Evolutionary conservation across 768 basidiomycete species (phyloP).

Genomic region (Nidularia sp.): DNA sequence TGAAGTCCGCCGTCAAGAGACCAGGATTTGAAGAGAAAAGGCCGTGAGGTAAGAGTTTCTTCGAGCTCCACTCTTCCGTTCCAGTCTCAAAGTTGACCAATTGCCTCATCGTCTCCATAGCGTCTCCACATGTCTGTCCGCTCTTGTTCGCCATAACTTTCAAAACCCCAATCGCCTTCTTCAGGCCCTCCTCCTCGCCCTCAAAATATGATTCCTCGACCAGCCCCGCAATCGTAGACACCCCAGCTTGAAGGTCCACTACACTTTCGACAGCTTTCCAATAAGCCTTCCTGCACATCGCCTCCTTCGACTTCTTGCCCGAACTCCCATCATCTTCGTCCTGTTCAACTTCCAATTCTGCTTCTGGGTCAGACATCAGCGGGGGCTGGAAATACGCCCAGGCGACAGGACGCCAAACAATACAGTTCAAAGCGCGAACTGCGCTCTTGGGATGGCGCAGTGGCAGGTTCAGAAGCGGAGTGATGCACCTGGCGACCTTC

Average conservation of each 20-base stretch:
- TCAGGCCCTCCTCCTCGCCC: conserved; percentile 6
- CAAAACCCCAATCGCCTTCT: conserved; percentile 41
- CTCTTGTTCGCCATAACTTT: conserved; percentile 54
- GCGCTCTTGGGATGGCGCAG: conserved; percentile 62
- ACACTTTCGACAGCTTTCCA: conserved; percentile 51
- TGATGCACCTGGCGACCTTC: conserved; percentile 40
- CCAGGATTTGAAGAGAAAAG: conserved; percentile 58
- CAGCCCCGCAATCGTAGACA: conserved; percentile 51
- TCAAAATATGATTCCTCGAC: conserved; percentile 27
- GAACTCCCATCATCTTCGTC: conserved; percentile 19
- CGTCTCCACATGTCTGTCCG: conserved; percentile 47
- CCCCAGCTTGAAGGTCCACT: conserved; percentile 46
- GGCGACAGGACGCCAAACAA: conserved; percentile 61
- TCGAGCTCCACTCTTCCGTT: conserved; percentile 4
- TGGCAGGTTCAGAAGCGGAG: conserved; percentile 47
- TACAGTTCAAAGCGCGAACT: conserved; percentile 55
- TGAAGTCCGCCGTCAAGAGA: conserved; percentile 50
- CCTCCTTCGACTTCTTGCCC: conserved; percentile 4
- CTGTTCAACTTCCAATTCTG: conserved; percentile 21
- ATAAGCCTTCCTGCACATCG: conserved; percentile 21
- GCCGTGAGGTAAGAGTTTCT: conserved; percentile 44
- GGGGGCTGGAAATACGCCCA: conserved; percentile 68
- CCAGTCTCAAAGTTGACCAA: conserved; percentile 25
- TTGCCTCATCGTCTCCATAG: conserved; percentile 46
- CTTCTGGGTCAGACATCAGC: conserved; percentile 20